phyloP scores from a whole-genome alignment of 805 yeast species.

The Candida cerambycidarum region DNA sequence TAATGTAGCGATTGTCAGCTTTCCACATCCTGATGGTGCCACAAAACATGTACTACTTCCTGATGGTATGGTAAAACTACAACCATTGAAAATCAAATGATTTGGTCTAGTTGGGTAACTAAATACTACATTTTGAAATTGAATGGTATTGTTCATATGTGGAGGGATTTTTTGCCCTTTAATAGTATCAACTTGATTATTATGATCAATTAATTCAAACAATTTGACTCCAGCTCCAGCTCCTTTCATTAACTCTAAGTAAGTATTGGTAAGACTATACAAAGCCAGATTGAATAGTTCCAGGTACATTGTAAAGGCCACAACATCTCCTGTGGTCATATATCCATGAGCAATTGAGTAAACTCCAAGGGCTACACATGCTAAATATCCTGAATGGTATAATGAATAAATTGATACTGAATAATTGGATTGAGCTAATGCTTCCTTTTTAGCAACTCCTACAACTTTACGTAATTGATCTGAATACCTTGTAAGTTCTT shows the following conservation, averaged over 20 bases:
- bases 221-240: constrained; percentile 47
- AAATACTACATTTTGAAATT: constrained; percentile 39
- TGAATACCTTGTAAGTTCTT: constrained; percentile 40
- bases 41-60: constrained; percentile 44
- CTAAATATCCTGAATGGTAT: constrained; percentile 43
- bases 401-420: constrained; percentile 42
- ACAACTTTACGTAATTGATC: constrained; percentile 40
- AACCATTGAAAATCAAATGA: constrained; percentile 36
- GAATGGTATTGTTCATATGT: constrained; percentile 30
- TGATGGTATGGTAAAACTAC: constrained; percentile 35
- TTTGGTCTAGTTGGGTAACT: constrained; percentile 42
- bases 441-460: constrained; percentile 43
- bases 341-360: constrained; percentile 41
- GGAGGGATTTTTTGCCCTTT: constrained; percentile 22
- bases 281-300: constrained; percentile 46
- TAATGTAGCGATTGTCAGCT: constrained; percentile 56
- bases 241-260: constrained; percentile 48
- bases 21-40: constrained; percentile 65
- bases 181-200: constrained; percentile 35
- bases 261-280: constrained; percentile 45
- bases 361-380: constrained; percentile 44
- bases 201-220: constrained; percentile 41
- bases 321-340: constrained; percentile 49
- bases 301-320: constrained; percentile 46
- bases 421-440: constrained; percentile 45